phyloP scores from a whole-genome alignment of 345 rosid species.

The Brassica rapa region DNA sequence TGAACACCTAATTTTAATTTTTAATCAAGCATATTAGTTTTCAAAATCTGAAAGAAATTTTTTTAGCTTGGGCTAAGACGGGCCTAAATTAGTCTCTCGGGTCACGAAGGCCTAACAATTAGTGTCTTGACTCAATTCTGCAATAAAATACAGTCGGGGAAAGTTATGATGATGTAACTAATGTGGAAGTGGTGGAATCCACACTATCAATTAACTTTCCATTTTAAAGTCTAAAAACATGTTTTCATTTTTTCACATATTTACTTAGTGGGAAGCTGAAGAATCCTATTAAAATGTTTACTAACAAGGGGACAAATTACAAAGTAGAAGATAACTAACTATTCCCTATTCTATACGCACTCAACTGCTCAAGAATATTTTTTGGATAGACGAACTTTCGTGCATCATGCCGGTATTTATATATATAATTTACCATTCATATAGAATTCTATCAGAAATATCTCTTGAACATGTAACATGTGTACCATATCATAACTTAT shows the following conservation, averaged over 20 bases:
- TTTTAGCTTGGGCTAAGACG: not conserved
- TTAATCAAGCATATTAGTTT: not conserved
- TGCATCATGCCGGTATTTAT: not conserved
- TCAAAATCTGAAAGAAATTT: not conserved
- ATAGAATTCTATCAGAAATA: not conserved
- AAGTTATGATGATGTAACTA: not conserved
- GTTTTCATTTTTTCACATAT: not conserved
- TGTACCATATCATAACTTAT: not conserved
- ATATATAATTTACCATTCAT: not conserved
- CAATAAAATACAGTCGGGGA: not conserved
- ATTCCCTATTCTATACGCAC: constrained; percentile 12
- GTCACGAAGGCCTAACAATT: not conserved
- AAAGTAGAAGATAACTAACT: not conserved
- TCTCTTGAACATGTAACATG: not conserved
- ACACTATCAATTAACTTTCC: constrained; percentile 2
- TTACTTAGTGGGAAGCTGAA: constrained; percentile 29
- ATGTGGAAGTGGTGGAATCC: constrained; percentile 27
- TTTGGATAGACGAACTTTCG: not conserved
- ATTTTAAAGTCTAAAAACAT: not conserved
- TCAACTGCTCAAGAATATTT: not conserved
- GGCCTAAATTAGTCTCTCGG: not conserved
- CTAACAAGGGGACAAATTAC: constrained; percentile 31
- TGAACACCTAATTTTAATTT: too few relatives aligned
- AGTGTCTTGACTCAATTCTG: not conserved
- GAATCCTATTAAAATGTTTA: constrained; percentile 23